Base-by-base conservation (phyloP, 1,139 yeast species). In the Zygotorulaspora mrakii region DNA sequence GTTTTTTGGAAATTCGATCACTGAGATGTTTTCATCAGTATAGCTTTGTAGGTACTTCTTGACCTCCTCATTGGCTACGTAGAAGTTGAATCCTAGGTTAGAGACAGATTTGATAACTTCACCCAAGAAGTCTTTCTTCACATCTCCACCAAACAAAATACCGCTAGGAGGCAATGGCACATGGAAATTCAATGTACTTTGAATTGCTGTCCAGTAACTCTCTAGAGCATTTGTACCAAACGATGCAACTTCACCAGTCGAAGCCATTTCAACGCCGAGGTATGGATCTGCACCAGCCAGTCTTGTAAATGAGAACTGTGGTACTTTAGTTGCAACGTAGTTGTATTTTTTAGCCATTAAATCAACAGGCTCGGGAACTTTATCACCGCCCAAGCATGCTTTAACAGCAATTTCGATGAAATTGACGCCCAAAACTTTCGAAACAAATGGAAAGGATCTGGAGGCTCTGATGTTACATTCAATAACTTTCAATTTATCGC, bases 391-490 rank as follows among this genome's bases (percentile, higher is more conserved):
- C 49, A 87, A 70, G 50, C 89, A 74, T 16, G 97, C 95, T 64
- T 77, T 80, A 45, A 88, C 88, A 14, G 97, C 96, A 56, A 87
- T 88, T 40, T 91, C 95, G 62, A 91, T 91, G 65, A 91, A 89
- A 71, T 91, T 89, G 45, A 76, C 75, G 50, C 97, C 98, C 49
- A 91, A 73, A 33, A 91, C 98, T 73, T 91, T 91, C 43, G 97
- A 89, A 39, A 91, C 96, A 64, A 91, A 91, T 66, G 98, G 98
- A 87, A 91, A 89, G 16, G 97, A 89, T 67, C 98, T 82, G 11
- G 97, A 89, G 34, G 98, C 98, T 70, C 98, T 84, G 58, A 91
- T 85, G 68, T 91, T 91, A 77, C 98, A 91, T 71, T 91, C 98
- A 63, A 91, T 91, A 48, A 91, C 98, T 76, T 91, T 91, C 59